Percentiles rank a stretch among this genome's conserved stretches.
These are phyloP conservation scores for Capsicum chinense DNA, from an alignment of 257 asterid species.

Conservation along the genomic window DNA sequence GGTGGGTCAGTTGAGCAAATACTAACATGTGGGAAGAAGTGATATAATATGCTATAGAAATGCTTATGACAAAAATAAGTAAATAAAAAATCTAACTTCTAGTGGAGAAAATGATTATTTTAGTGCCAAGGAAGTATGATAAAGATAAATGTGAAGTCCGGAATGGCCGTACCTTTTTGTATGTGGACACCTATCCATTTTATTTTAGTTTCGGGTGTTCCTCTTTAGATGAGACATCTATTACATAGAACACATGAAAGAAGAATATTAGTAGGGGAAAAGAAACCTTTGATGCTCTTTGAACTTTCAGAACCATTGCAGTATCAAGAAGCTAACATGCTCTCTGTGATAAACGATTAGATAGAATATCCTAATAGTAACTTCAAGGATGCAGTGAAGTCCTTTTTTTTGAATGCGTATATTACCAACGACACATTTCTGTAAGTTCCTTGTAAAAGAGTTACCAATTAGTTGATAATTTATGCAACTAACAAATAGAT, in stretches of 20 bases:
- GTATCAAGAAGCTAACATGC: constrained; percentile 22
- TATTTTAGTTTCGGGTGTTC: not conserved
- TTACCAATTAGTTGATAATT: not conserved
- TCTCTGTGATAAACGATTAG: not conserved
- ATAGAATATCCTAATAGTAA: not conserved
- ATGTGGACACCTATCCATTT: not conserved
- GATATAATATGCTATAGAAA: not conserved
- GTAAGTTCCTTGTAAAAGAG: not conserved
- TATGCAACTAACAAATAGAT: constrained; percentile 3
- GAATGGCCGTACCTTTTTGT: not conserved
- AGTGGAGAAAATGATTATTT: constrained; percentile 4
- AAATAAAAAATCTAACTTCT: not conserved
- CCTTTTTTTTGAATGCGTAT: not conserved
- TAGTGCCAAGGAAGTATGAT: not conserved
- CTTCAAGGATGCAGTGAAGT: not conserved
- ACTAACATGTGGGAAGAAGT: not conserved
- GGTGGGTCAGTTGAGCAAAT: not conserved
- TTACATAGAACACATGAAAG: not conserved
- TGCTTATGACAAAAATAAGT: not conserved
- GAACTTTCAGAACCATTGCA: not conserved
- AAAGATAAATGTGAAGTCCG: not conserved
- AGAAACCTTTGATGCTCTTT: not conserved
- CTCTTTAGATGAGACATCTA: not conserved
- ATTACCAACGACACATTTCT: not conserved
- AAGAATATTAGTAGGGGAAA: not conserved